Conservation (phyloP, 139 green algal species). For the Chlamydomonas urium region DNA sequence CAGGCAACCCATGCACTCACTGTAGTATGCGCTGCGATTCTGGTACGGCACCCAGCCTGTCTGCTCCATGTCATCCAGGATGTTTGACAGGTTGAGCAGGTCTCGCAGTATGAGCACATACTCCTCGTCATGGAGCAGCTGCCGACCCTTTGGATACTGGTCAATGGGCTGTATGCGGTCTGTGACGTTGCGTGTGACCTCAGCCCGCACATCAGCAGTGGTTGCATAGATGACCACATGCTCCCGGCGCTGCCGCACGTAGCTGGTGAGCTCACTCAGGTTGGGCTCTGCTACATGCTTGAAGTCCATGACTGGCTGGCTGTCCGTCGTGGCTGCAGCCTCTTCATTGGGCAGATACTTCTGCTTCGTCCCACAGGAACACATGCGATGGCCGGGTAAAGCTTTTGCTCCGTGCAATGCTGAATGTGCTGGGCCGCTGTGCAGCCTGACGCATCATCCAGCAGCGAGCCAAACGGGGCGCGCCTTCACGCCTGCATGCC, state of each 20-base stretch:
- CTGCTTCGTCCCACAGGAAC: background rate
- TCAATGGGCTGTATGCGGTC: slow-evolving; percentile 44
- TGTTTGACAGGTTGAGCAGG: slow-evolving; percentile 55
- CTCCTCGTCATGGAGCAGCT: slow-evolving; percentile 47
- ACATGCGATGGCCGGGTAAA: no score
- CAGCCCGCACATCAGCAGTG: slow-evolving; percentile 35
- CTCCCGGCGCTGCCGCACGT: slow-evolving; percentile 46
- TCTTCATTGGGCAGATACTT: slow-evolving; percentile 12
- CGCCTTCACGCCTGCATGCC: no score
- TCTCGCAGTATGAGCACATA: slow-evolving; percentile 52
- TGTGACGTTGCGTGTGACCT: slow-evolving; percentile 46
- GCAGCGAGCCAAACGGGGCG: no score
- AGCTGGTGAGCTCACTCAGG: slow-evolving; percentile 47
- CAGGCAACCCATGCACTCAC: slow-evolving; percentile 12
- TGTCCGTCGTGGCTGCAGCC: background rate
- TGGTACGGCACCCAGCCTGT: slow-evolving; percentile 38
- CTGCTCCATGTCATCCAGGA: slow-evolving; percentile 25
- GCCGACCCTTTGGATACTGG: slow-evolving; percentile 41
- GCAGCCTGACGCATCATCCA: no score
- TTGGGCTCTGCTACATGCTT: slow-evolving; percentile 44
- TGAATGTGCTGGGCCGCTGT: no score
- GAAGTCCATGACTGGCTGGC: slow-evolving; percentile 14
- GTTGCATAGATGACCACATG: slow-evolving; percentile 41
- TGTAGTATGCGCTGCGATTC: slow-evolving; percentile 38
- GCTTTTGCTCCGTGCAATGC: no score